phyloP scores from a whole-genome alignment of 768 basidiomycete species.

The Amanita polypyramis region DNA sequence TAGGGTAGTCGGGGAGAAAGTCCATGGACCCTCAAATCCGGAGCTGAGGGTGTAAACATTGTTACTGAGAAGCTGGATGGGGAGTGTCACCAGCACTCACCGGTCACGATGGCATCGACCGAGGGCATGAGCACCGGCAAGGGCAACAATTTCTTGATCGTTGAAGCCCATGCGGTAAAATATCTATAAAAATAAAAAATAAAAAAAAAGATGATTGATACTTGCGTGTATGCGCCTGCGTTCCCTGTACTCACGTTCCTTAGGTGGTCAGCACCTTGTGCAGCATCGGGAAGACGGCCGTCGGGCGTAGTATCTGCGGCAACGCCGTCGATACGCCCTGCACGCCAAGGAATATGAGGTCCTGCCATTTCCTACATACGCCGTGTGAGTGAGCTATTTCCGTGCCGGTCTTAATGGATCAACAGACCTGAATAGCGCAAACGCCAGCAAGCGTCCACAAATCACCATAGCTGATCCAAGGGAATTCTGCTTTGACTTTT shows the following conservation, averaged over 20 bases:
- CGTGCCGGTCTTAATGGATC: not conserved
- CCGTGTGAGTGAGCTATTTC: not conserved
- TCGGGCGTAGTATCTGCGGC: conserved; percentile 70
- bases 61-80: not conserved
- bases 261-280: conserved; percentile 77
- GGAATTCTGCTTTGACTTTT: conserved; percentile 75
- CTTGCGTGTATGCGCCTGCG: conserved; percentile 3
- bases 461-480: conserved; percentile 95
- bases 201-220: conserved; percentile 1
- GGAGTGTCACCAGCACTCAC: conserved; percentile 20
- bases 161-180: conserved; percentile 96
- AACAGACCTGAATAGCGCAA: conserved; percentile 60
- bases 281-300: conserved; percentile 82
- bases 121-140: conserved; percentile 89
- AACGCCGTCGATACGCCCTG: conserved; percentile 86
- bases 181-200: too few species aligned
- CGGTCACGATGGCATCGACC: conserved; percentile 89
- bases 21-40: conserved; percentile 89
- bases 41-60: conserved; percentile 26
- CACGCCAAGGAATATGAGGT: conserved; percentile 87
- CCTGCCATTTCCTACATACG: conserved; percentile 72
- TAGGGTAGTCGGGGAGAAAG: conserved; percentile 83
- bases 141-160: conserved; percentile 95
- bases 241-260: conserved; percentile 43
- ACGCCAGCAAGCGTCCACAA: conserved; percentile 96